Evolutionary conservation across 495 filamentous ascomycete genomes (phyloP).

Genomic region (Oidiodendron maius): DNA sequence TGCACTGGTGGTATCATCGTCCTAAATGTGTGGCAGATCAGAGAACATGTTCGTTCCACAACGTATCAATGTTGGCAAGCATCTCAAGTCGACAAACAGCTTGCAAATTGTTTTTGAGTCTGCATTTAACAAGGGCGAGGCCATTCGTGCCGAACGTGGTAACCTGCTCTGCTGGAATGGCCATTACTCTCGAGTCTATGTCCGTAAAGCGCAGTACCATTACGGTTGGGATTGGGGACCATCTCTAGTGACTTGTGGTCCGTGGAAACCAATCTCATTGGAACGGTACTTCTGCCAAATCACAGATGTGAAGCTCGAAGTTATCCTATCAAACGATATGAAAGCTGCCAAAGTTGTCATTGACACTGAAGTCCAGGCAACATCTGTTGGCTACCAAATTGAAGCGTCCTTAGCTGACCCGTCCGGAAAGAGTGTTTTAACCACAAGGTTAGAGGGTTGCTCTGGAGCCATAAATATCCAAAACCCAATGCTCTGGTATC

Average conservation of each 20-base stretch:
- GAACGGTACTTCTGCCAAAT: not conserved
- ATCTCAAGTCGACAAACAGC: too few relatives aligned
- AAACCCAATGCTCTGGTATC: not conserved
- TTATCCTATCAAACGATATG: not conserved
- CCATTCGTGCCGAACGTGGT: too few relatives aligned
- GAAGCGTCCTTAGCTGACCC: not conserved
- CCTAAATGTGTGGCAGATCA: too few relatives aligned
- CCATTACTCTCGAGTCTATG: not conserved
- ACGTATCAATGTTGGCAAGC: too few relatives aligned
- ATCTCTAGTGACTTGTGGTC: not conserved
- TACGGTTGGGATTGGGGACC: not conserved
- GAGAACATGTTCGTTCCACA: too few relatives aligned
- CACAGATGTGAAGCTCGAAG: not conserved
- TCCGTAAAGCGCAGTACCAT: not conserved
- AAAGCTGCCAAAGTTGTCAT: not conserved
- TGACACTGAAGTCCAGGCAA: not conserved
- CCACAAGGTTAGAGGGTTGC: not conserved
- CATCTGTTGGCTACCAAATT: not conserved
- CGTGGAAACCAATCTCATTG: not conserved
- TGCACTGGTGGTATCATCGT: too few relatives aligned
- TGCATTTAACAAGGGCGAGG: too few relatives aligned
- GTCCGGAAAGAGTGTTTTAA: not conserved
- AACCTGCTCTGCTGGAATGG: too few relatives aligned
- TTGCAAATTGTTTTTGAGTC: too few relatives aligned
- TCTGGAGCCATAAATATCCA: not conserved